These are phyloP conservation scores for Anastatica hierochuntica DNA, from an alignment of 345 rosid genomes.

Conservation along the genomic window DNA sequence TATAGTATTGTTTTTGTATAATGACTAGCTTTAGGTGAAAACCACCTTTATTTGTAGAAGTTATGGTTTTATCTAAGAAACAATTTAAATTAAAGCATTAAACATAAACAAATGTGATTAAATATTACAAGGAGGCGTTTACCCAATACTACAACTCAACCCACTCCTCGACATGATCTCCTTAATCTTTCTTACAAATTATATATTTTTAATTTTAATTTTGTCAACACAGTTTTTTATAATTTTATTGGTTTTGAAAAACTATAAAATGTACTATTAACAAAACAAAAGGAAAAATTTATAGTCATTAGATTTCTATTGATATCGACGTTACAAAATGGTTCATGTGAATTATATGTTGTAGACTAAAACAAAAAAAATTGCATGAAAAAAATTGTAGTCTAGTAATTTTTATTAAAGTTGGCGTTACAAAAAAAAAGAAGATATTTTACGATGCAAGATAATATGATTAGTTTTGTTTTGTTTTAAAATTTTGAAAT, in stretches of 20 bases:
- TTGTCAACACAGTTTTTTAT: not conserved
- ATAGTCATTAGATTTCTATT: too few species aligned
- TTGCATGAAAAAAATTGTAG: too few species aligned
- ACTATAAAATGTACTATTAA: not conserved
- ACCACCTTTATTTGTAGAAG: not conserved
- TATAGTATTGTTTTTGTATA: too few species aligned
- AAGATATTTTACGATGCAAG: too few species aligned
- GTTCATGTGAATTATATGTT: too few species aligned
- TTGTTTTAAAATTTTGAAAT: slow-evolving; percentile 1
- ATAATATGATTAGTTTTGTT: not conserved
- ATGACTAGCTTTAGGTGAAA: slow-evolving; percentile 7
- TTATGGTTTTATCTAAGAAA: not conserved
- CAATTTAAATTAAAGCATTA: not conserved
- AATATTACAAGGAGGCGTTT: slow-evolving; percentile 29
- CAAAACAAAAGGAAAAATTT: not conserved
- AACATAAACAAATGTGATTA: slow-evolving; percentile 3
- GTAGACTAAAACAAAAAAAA: too few species aligned
- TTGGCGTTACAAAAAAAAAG: too few species aligned
- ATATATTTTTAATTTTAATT: not conserved
- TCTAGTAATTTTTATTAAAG: too few species aligned
- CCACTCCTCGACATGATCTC: slow-evolving; percentile 28
- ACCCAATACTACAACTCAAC: slow-evolving; percentile 48
- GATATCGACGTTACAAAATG: not conserved
- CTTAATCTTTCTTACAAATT: slow-evolving; percentile 21
- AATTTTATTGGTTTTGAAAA: not conserved